Percentiles rank a stretch among this genome's conserved stretches.
Conservation (phyloP, 2,329 filamentous ascomycete genomes). For the Monosporascus sp. region DNA sequence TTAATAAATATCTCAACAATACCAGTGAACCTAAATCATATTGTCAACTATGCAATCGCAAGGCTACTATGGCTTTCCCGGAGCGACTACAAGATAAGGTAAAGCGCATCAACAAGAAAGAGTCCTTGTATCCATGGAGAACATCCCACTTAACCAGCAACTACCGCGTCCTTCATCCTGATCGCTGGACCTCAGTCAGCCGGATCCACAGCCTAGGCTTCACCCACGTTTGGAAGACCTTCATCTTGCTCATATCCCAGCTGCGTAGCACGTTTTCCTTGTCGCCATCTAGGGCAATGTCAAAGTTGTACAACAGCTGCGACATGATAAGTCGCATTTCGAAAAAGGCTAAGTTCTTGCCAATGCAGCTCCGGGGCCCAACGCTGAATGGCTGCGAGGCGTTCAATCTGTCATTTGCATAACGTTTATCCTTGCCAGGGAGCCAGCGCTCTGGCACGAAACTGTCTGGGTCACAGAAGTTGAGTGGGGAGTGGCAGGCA, state of each 20-base stretch:
- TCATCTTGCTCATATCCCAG: conserved; percentile 13
- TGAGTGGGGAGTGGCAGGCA: conserved; percentile 12
- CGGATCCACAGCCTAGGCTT: conserved; percentile 14
- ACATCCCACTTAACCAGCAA: too few species aligned
- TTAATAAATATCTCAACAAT: too few species aligned
- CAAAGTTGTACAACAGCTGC: conserved; percentile 11
- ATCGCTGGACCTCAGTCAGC: not conserved
- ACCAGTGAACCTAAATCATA: too few species aligned
- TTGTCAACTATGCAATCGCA: too few species aligned
- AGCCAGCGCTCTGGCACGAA: conserved; percentile 24
- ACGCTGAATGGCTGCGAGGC: conserved; percentile 14
- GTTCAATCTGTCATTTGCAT: conserved; percentile 10
- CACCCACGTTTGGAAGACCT: conserved; percentile 15
- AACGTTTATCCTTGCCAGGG: conserved; percentile 6
- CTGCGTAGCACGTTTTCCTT: too few species aligned
- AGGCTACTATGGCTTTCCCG: too few species aligned
- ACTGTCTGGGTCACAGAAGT: conserved; percentile 15
- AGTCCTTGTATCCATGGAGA: too few species aligned
- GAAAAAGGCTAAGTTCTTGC: conserved; percentile 22
- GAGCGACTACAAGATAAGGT: too few species aligned
- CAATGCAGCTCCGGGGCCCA: conserved; percentile 10
- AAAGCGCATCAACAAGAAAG: too few species aligned
- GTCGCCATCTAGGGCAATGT: too few species aligned
- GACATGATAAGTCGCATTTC: conserved; percentile 31
- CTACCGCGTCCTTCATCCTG: too few species aligned